Evolutionary conservation across 371 early-diverging fungal species (phyloP).

Genomic region (Dichotomocladium elegans): DNA sequence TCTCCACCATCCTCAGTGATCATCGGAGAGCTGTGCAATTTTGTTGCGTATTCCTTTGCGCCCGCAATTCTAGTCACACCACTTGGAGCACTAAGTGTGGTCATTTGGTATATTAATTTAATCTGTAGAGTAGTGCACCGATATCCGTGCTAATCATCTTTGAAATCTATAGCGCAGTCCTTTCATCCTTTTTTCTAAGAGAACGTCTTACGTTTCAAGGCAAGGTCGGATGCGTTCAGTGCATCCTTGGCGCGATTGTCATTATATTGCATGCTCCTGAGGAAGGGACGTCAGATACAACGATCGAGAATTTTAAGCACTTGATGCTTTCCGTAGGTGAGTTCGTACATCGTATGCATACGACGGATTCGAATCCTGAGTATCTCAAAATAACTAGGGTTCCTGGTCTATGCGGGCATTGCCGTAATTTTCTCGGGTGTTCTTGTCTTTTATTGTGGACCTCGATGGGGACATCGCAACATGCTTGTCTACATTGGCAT

Average conservation of each 20-base stretch:
- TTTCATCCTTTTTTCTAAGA: constrained; percentile 87
- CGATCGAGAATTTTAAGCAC: constrained; percentile 77
- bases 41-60: constrained; percentile 88
- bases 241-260: constrained; percentile 86
- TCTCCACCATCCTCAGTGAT: constrained; percentile 33
- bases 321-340: constrained; percentile 73
- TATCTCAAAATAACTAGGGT: constrained; percentile 42
- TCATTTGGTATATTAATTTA: constrained; percentile 28
- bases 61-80: constrained; percentile 94
- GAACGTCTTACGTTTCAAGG: constrained; percentile 84
- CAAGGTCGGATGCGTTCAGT: constrained; percentile 87
- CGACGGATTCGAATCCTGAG: neutral
- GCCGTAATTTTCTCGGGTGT: constrained; percentile 54
- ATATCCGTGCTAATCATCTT: neutral
- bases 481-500: constrained; percentile 84
- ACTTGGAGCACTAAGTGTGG: constrained; percentile 84
- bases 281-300: constrained; percentile 67
- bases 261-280: constrained; percentile 93
- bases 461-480: constrained; percentile 80
- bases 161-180: constrained; percentile 63
- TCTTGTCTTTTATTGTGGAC: constrained; percentile 79
- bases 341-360: neutral
- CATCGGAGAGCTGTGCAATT: constrained; percentile 85
- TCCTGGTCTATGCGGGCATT: constrained; percentile 75
- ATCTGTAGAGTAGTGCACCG: neutral